Percentiles rank a stretch among this genome's conserved stretches.
phyloP scores from a whole-genome alignment of 345 rosid genomes.

The Gossypium turneri region DNA sequence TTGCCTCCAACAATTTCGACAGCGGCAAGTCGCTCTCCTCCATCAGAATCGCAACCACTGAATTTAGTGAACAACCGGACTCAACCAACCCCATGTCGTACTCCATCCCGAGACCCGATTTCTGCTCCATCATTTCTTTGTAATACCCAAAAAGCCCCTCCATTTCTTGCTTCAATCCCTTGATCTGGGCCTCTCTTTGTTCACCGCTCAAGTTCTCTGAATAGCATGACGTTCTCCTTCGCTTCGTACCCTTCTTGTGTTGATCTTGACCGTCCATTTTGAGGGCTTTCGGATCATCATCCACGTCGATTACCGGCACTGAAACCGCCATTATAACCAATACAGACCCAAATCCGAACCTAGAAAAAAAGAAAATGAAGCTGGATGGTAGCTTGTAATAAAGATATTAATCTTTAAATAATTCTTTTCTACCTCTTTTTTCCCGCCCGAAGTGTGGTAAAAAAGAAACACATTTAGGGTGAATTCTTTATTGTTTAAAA shows the following conservation, averaged over 20 bases:
- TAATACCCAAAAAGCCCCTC: conserved; percentile 52
- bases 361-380: background rate
- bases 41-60: conserved; percentile 54
- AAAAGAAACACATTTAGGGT: too few relatives aligned
- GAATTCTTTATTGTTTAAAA: too few relatives aligned
- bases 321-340: conserved; percentile 24
- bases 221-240: conserved; percentile 46
- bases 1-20: conserved; percentile 56
- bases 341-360: conserved; percentile 5
- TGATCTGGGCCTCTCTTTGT: conserved; percentile 42
- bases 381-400: background rate
- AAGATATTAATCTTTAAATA: background rate
- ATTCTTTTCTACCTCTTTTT: background rate
- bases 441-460: background rate
- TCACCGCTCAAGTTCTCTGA: conserved; percentile 27
- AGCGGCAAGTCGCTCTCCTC: conserved; percentile 71
- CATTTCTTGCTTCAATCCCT: conserved; percentile 39
- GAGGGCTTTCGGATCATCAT: conserved; percentile 6
- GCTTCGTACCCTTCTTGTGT: conserved; percentile 39
- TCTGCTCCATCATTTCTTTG: conserved; percentile 35
- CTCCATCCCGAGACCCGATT: conserved; percentile 31
- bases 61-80: conserved; percentile 35
- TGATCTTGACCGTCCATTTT: conserved; percentile 21
- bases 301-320: conserved; percentile 14
- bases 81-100: conserved; percentile 19